These are phyloP conservation scores for Arthonia radiata DNA, from an alignment of 495 filamentous ascomycete species.

Conservation along the genomic window DNA sequence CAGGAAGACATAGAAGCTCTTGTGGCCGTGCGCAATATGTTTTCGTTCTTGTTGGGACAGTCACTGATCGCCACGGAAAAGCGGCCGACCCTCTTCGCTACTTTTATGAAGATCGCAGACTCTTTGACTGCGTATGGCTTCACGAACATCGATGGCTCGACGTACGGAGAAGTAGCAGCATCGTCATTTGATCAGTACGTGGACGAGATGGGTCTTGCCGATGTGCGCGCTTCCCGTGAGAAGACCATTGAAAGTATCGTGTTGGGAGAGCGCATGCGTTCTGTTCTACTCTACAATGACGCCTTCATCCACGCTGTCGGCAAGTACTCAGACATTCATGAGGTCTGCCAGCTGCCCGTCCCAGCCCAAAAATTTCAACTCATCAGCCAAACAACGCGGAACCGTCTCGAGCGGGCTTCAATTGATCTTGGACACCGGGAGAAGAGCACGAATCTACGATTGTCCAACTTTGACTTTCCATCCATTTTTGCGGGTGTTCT, in stretches of 20 bases:
- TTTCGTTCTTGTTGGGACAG: slow-evolving; percentile 64
- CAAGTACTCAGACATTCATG: slow-evolving; percentile 51
- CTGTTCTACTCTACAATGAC: slow-evolving; percentile 60
- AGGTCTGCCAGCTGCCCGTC: slow-evolving; percentile 17
- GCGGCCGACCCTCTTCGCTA: slow-evolving; percentile 41
- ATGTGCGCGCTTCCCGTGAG: slow-evolving; percentile 61
- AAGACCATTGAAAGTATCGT: slow-evolving; percentile 80
- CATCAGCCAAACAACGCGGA: slow-evolving; percentile 44
- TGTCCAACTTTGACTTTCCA: slow-evolving; percentile 75
- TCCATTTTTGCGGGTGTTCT: slow-evolving; percentile 73
- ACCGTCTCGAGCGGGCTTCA: slow-evolving; percentile 55
- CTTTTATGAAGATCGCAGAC: slow-evolving; percentile 45
- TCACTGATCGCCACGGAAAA: slow-evolving; percentile 53
- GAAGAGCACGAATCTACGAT: slow-evolving; percentile 35
- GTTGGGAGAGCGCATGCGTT: slow-evolving; percentile 66
- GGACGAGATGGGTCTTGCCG: slow-evolving; percentile 47
- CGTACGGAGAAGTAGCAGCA: slow-evolving; percentile 57
- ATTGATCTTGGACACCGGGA: slow-evolving; percentile 52
- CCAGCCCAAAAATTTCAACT: slow-evolving; percentile 36
- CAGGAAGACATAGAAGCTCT: slow-evolving; percentile 41
- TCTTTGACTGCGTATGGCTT: slow-evolving; percentile 54
- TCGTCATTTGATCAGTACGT: slow-evolving; percentile 53
- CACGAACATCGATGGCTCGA: slow-evolving; percentile 53
- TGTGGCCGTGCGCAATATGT: slow-evolving; percentile 64
- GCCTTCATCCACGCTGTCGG: slow-evolving; percentile 85